Evolutionary conservation across 305 asterid species (phyloP).

Genomic region (Fraxinus sp.): DNA sequence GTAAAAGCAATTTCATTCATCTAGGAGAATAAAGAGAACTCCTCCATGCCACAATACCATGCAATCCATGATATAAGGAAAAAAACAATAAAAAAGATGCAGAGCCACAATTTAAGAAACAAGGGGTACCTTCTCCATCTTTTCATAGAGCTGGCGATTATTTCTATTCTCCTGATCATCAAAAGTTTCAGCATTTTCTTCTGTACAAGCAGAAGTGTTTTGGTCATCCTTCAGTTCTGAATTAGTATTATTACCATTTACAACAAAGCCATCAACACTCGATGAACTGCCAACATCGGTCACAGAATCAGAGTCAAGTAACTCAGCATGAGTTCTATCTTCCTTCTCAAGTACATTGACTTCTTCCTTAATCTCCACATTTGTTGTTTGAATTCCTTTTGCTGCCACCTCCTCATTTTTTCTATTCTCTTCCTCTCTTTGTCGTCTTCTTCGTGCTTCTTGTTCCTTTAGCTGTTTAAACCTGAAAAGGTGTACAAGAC

Average conservation of each 20-base stretch:
- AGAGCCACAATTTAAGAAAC: slow-evolving; percentile 18
- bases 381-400: slow-evolving; percentile 29
- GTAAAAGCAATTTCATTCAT: slow-evolving; percentile 7
- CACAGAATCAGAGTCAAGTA: slow-evolving; percentile 21
- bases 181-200: slow-evolving; percentile 31
- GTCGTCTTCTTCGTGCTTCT: slow-evolving; percentile 62
- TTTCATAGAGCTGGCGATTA: slow-evolving; percentile 38
- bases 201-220: slow-evolving; percentile 22
- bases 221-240: slow-evolving; percentile 38
- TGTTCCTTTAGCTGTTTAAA: slow-evolving; percentile 88
- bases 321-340: slow-evolving; percentile 19
- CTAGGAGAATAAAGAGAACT: neutral
- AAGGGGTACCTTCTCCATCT: slow-evolving; percentile 49
- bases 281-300: slow-evolving; percentile 28
- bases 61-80: slow-evolving; percentile 5
- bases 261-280: slow-evolving; percentile 26
- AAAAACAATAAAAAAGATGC: slow-evolving; percentile 17
- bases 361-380: slow-evolving; percentile 33
- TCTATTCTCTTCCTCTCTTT: slow-evolving; percentile 65
- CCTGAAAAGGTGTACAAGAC: slow-evolving; percentile 42
- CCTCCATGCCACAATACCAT: slow-evolving; percentile 8
- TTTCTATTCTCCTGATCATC: slow-evolving; percentile 32
- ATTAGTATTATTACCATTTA: slow-evolving; percentile 46
- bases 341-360: slow-evolving; percentile 28
- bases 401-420: slow-evolving; percentile 47